Evolutionary conservation across 2,329 filamentous ascomycete genomes (phyloP), one percentile per base, ranked within the genome.

Genomic region (Gliomastix tumulicola): DNA sequence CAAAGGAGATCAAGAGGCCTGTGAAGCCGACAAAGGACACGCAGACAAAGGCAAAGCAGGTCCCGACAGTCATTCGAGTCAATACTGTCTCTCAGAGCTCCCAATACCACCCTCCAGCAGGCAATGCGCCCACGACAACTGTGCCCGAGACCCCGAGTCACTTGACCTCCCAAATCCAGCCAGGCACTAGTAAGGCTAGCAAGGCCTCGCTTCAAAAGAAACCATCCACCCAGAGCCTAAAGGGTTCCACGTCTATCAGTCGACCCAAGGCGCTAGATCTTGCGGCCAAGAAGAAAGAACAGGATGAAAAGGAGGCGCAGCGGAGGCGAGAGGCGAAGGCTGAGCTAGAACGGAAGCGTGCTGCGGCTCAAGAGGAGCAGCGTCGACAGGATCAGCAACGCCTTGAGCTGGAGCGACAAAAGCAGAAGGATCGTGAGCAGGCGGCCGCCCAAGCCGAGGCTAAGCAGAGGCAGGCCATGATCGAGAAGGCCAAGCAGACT

Each of bases 241-340:
- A 84, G 55, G 47, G 47, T 6, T 51, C 59, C 1, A 77, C 78
- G n/a, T 72, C 79, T 21, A 69, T 67, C n/a, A 68, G 74, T 3
- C 78, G 81, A 35, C 74, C 80, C 1, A 86, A 84, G 54, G 82
- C 84, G 3, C 65, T 89, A 17, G 79, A 89, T 37, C 69, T 84
- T 33, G 86, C 83, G 3, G 84, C 86, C 27, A 82, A 80, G 51
- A 89, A 88, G 59, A 90, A 84, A 54, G 88, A 94, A 55, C 82
- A 81, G 54, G 88, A 94, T 49, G 87, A 94, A 53, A 78, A 80
- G 33, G 85, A 88, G 45, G 77, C 79, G 12, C 81, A 88, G 49
- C 78, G 82, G 34, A 90, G 87, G 51, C 80, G 82, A 8, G 85
- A 94, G 16, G 80, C 83, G 25, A 95, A 94, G 60, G 75, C 80